Conservation (phyloP, 2,329 filamentous ascomycete genomes). For the Alternaria solani region DNA sequence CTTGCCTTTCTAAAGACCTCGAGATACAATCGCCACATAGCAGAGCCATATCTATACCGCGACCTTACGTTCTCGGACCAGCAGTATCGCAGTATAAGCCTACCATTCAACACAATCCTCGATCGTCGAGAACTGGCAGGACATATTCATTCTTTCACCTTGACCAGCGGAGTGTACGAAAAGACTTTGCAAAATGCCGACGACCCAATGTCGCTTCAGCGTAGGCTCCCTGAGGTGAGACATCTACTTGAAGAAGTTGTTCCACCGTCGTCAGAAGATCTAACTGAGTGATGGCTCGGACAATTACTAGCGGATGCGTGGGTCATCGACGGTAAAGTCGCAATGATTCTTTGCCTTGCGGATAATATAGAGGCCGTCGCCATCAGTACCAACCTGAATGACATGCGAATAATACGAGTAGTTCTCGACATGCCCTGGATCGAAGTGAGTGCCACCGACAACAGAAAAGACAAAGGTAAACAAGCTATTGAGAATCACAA, state of each 20-base stretch:
- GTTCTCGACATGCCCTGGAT: not conserved
- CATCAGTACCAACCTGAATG: accelerated
- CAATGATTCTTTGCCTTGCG: not conserved
- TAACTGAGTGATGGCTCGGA: not conserved
- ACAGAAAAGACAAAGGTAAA: not conserved
- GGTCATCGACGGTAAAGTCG: not conserved
- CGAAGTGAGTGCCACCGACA: not conserved
- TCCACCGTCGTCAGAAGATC: not conserved
- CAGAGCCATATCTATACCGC: not conserved
- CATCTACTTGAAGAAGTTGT: not conserved
- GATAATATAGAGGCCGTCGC: not conserved
- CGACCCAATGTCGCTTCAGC: not conserved
- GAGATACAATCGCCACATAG: not conserved
- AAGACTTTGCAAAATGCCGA: not conserved
- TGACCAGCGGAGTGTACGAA: not conserved
- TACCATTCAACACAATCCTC: not conserved
- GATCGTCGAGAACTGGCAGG: not conserved
- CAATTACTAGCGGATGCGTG: not conserved
- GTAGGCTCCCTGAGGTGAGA: not conserved
- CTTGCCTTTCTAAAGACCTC: not conserved
- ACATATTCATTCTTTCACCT: not conserved
- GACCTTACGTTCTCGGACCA: not conserved
- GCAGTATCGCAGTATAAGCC: not conserved
- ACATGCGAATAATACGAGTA: not conserved
- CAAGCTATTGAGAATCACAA: not conserved